Conservation (phyloP, 495 filamentous ascomycete species). For the Hyphodiscus hymeniophilus region DNA sequence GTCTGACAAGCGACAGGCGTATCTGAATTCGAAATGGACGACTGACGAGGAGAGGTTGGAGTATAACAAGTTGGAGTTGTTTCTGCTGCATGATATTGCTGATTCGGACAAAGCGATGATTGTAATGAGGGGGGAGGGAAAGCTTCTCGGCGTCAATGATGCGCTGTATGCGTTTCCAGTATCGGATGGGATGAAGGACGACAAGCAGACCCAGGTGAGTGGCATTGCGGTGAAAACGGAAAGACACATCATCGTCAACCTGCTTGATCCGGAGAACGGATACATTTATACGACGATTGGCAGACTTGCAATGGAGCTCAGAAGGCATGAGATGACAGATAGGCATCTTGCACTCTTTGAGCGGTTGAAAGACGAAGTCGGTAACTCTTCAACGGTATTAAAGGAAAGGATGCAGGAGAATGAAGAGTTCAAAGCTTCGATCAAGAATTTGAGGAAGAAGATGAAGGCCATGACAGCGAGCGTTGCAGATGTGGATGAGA, state of each 20-base stretch:
- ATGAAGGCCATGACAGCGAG: conserved; percentile 5
- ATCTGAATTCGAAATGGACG: not conserved
- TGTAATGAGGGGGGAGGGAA: not conserved
- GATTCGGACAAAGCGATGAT: not conserved
- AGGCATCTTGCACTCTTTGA: not conserved
- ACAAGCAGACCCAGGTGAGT: not conserved
- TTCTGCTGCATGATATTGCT: conserved; percentile 3
- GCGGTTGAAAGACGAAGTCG: not conserved
- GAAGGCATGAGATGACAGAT: conserved; percentile 1
- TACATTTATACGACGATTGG: not conserved
- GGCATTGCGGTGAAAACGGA: not conserved
- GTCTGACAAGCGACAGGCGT: not conserved
- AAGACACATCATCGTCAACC: not conserved
- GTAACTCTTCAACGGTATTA: not conserved
- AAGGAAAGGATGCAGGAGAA: not conserved
- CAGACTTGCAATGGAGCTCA: not conserved
- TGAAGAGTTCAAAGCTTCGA: conserved; percentile 1
- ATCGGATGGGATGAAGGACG: not conserved
- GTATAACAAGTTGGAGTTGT: not conserved
- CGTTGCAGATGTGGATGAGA: not conserved
- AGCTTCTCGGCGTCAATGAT: not conserved
- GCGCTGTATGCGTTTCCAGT: not conserved
- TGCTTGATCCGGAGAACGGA: not conserved
- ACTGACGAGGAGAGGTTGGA: not conserved
- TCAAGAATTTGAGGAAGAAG: not conserved